Conservation (phyloP, 1,139 yeast species). For the Debaryomycetaceae sp. region DNA sequence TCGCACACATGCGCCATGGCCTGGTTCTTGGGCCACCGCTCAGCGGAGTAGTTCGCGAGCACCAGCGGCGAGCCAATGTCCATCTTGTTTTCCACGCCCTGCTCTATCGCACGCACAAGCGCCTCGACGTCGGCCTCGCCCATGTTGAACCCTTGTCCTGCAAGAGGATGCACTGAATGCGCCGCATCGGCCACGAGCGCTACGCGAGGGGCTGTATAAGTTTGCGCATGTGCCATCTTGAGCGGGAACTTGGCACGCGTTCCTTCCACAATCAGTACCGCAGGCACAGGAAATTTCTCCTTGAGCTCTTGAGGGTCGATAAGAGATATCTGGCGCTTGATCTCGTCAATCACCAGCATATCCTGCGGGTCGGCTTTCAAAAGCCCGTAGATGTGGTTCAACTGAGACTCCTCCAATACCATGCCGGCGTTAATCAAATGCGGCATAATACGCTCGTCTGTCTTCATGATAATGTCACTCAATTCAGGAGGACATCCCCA, state of each 20-base stretch:
- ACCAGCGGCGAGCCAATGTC: slow-evolving; percentile 83
- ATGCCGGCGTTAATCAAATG: slow-evolving; percentile 78
- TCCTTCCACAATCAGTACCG: slow-evolving; percentile 44
- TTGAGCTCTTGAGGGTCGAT: slow-evolving; percentile 33
- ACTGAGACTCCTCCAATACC: slow-evolving; percentile 44
- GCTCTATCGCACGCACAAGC: slow-evolving; percentile 58
- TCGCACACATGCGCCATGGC: slow-evolving; percentile 80
- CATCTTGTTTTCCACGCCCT: slow-evolving; percentile 63
- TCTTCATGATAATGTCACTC: slow-evolving; percentile 49
- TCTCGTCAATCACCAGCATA: slow-evolving; percentile 47
- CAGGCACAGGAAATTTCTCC: slow-evolving; percentile 56
- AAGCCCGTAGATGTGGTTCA: slow-evolving; percentile 25
- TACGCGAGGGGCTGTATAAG: slow-evolving; percentile 74
- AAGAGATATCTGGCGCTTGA: slow-evolving; percentile 58
- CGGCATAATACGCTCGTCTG: slow-evolving; percentile 54
- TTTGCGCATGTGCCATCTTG: slow-evolving; percentile 81
- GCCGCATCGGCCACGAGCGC: slow-evolving; percentile 98
- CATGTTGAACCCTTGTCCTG: slow-evolving; percentile 98
- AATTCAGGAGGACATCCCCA: slow-evolving; percentile 85
- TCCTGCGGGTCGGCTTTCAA: slow-evolving; percentile 29
- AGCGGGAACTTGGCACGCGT: slow-evolving; percentile 87
- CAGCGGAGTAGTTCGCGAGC: slow-evolving; percentile 76
- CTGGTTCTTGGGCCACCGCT: slow-evolving; percentile 72
- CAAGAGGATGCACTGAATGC: slow-evolving; percentile 93
- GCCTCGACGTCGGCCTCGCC: slow-evolving; percentile 90